Base-by-base conservation (phyloP, 106 monocot genomes). In the Vanilla planifolia region DNA sequence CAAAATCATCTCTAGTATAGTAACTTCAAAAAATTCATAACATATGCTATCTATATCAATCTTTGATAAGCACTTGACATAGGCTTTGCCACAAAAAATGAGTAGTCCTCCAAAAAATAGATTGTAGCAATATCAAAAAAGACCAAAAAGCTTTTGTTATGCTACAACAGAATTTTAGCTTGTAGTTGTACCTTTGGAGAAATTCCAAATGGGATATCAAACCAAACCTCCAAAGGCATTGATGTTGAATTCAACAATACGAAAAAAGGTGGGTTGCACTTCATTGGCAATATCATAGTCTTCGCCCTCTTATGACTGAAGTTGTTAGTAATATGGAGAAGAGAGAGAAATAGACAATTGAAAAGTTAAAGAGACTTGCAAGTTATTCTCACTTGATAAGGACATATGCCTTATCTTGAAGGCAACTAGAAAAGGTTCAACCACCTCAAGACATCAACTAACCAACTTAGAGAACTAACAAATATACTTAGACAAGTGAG, bases 171-270 rank as follows among this genome's bases (percentile, higher is more conserved):
- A 15, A 24, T 8, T 26, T 1, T 30, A 53, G 20, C 35, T 57
- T 57, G 57, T 30, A 35, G 9, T 14, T 56, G 46, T 83, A 98
- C 96, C 90, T 84, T 91, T 16, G 87, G 85, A 70, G 96, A 84
- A 68, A 98, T 71, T 63, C 96, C 91, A 51, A 98, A 91, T 50
- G 96, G 96, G 67, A 98, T 88, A 60, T 98, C 96, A 77, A 98
- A 98, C 11, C 91, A 81, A 47, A 98, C 32, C 43, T 98, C 91
- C 45, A 98, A 60, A 39, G 81, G 81, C 67, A 80, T 65, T 15
- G 87, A 81, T 33, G 87, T 88, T 48, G 80, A 71, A 85, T 98
- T 98, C 19, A 82, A 67, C n/a, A 98, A 66, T 64, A 91, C 59
- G 11, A 98, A n/a, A n/a, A n/a, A n/a, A n/a, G n/a, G n/a, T n/a